These are phyloP conservation scores for Aphanomyces stellatus DNA, from an alignment of 352 stramenopile species.

Conservation along the genomic window DNA sequence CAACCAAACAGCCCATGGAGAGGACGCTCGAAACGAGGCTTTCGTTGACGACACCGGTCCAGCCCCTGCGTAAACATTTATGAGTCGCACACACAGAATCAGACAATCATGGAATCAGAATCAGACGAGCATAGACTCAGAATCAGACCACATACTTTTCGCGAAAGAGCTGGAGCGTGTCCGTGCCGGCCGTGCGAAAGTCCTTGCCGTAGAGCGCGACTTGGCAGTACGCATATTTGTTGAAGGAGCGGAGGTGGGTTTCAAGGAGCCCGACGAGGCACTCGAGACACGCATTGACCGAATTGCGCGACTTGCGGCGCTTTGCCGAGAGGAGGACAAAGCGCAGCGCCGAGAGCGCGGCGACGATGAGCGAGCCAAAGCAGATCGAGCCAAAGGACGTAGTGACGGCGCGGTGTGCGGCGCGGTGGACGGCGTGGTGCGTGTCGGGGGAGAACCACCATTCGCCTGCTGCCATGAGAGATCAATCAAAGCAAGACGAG, in stretches of 20 bases:
- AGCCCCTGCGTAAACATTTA: constrained; percentile 29
- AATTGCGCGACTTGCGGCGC: constrained; percentile 50
- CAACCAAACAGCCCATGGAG: constrained; percentile 56
- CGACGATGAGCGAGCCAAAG: constrained; percentile 71
- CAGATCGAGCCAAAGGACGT: constrained; percentile 80
- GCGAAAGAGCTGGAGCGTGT: constrained; percentile 76
- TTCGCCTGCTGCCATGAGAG: constrained; percentile 42
- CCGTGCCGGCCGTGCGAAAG: constrained; percentile 55
- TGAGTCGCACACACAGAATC: neutral
- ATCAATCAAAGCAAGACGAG: neutral
- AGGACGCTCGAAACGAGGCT: constrained; percentile 71
- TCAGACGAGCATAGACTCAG: neutral
- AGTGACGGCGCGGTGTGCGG: constrained; percentile 51
- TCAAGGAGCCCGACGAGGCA: constrained; percentile 64
- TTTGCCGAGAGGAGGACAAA: constrained; percentile 55
- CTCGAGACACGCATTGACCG: constrained; percentile 72
- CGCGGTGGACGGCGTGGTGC: constrained; percentile 55
- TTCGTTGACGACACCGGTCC: constrained; percentile 71
- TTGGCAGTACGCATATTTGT: constrained; percentile 84
- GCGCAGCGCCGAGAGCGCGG: constrained; percentile 52
- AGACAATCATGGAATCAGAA: too few relatives aligned
- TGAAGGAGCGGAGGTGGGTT: constrained; percentile 74
- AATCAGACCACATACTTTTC: constrained; percentile 22
- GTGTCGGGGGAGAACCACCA: constrained; percentile 81
- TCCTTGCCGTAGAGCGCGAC: constrained; percentile 81